Percentiles rank a stretch among this genome's conserved stretches.
Conservation (phyloP, 1,284 basidiomycete genomes). For the Amylostereum chailletii region DNA sequence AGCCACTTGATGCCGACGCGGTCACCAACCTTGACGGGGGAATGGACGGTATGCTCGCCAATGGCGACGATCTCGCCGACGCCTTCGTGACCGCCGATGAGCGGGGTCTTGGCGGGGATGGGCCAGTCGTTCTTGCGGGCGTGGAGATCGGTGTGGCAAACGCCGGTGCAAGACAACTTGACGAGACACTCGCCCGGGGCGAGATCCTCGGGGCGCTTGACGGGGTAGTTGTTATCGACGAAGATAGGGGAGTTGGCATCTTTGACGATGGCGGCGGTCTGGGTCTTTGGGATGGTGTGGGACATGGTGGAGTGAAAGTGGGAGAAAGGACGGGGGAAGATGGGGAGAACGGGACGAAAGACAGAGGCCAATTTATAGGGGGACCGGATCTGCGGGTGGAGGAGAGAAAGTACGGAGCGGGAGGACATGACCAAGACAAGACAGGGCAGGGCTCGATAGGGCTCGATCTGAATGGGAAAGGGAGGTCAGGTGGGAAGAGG, state of each 20-base stretch:
- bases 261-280: conserved; percentile 55
- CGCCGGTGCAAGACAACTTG: conserved; percentile 67
- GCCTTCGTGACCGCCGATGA: conserved; percentile 85
- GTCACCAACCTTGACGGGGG: conserved; percentile 65
- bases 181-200: conserved; percentile 76
- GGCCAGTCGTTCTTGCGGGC: conserved; percentile 71
- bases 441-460: too few relatives aligned
- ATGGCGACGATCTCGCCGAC: conserved; percentile 74
- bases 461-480: too few relatives aligned
- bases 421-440: too few relatives aligned
- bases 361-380: too few relatives aligned
- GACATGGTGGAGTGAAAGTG: conserved; percentile 8
- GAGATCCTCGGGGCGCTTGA: conserved; percentile 59
- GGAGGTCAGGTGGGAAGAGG: too few relatives aligned
- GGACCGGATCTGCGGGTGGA: too few relatives aligned
- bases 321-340: background rate
- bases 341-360: too few relatives aligned
- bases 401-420: too few relatives aligned
- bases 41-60: conserved; percentile 51
- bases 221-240: conserved; percentile 42
- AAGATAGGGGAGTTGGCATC: conserved; percentile 32
- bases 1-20: conserved; percentile 85
- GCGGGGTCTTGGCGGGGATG: conserved; percentile 53
- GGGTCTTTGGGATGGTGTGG: conserved; percentile 44
- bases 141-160: conserved; percentile 78